Conservation (phyloP, 2,329 filamentous ascomycete species). For the Atkinsonella hypoxylon region DNA sequence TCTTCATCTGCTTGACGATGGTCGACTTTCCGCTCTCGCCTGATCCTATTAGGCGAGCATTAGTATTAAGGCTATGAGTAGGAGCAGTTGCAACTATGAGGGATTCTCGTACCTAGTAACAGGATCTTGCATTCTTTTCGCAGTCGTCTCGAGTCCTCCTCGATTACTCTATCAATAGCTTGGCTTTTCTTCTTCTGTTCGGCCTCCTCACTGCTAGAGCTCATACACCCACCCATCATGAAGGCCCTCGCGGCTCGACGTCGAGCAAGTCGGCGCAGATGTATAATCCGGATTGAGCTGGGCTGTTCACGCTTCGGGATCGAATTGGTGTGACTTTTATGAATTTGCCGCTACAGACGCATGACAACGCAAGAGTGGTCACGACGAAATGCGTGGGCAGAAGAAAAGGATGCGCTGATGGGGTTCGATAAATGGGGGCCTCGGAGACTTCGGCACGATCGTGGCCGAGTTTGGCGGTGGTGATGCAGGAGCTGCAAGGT, state of each 20-base stretch:
- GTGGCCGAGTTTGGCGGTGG: neutral
- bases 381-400: neutral
- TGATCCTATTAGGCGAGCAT: conserved; percentile 52
- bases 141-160: conserved; percentile 87
- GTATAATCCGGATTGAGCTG: neutral
- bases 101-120: conserved; percentile 56
- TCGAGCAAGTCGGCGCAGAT: neutral
- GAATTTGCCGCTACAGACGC: neutral
- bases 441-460: neutral
- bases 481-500: neutral
- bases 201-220: conserved; percentile 70
- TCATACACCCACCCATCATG: conserved; percentile 90
- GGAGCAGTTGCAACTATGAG: neutral
- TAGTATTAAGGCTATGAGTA: conserved; percentile 6
- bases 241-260: conserved; percentile 8
- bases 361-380: conserved; percentile 1
- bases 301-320: neutral
- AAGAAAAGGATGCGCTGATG: neutral
- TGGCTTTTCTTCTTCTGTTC: conserved; percentile 96
- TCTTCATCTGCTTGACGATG: conserved; percentile 99
- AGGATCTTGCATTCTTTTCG: conserved; percentile 98
- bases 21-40: conserved; percentile 98
- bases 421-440: too few relatives aligned
- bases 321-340: neutral
- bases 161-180: conserved; percentile 83